These are phyloP conservation scores for Mucuna pruriens DNA, from an alignment of 306 rosid species.

Conservation along the genomic window DNA sequence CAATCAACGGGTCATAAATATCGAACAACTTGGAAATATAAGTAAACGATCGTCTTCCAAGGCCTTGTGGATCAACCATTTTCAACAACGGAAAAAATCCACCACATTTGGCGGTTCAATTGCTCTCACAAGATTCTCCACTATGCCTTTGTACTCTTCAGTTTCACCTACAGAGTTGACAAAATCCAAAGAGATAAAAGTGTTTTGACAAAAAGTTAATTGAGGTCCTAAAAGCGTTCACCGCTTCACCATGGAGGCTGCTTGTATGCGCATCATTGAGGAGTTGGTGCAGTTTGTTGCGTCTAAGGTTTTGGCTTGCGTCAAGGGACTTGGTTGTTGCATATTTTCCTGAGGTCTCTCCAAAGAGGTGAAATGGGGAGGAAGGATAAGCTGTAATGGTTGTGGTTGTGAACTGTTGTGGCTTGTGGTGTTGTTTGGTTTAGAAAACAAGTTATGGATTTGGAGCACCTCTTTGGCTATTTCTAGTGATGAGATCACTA, in stretches of 20 bases:
- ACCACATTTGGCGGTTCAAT: constrained; percentile 49
- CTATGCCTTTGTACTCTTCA: constrained; percentile 22
- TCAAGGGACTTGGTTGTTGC: constrained; percentile 51
- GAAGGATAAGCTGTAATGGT: constrained; percentile 15
- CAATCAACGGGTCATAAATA: constrained; percentile 21
- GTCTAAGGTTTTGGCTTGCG: constrained; percentile 33
- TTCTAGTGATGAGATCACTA: constrained; percentile 31
- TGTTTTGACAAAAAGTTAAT: constrained; percentile 32
- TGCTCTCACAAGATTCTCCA: constrained; percentile 34
- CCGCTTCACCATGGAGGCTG: constrained; percentile 24
- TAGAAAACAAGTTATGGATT: constrained; percentile 32
- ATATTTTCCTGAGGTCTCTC: constrained; percentile 40
- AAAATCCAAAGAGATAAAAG: constrained; percentile 51
- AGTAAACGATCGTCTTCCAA: not conserved
- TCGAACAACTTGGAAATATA: constrained; percentile 24
- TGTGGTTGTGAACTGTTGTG: not conserved
- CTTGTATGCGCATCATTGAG: constrained; percentile 4
- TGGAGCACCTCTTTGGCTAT: constrained; percentile 49
- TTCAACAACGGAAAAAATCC: constrained; percentile 50
- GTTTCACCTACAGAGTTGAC: constrained; percentile 31
- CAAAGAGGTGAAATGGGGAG: constrained; percentile 35
- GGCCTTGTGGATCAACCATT: constrained; percentile 52
- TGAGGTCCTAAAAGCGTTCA: constrained; percentile 47
- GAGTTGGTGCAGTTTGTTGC: constrained; percentile 45
- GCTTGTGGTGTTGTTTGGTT: constrained; percentile 26